Conservation (phyloP, 2,329 filamentous ascomycete species). For the Penicillium vulpinum region DNA sequence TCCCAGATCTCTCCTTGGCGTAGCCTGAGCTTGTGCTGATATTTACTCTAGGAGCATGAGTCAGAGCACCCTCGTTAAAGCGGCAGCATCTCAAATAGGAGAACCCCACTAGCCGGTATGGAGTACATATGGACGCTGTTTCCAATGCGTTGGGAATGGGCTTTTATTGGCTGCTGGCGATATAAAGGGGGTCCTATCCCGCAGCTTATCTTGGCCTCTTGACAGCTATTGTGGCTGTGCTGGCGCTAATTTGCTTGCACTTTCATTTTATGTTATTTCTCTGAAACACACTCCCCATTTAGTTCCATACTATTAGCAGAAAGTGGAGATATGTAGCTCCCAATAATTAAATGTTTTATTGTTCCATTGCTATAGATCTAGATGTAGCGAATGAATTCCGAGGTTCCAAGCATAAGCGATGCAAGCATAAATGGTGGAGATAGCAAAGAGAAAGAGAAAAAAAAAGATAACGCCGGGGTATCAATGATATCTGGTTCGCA, state of each 20-base stretch:
- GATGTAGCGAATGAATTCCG: neutral
- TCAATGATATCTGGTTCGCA: neutral
- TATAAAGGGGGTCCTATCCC: conserved; percentile 2
- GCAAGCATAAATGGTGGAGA: neutral
- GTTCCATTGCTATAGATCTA: neutral
- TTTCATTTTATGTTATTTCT: neutral
- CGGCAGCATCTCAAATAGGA: no score
- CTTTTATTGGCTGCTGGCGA: neutral
- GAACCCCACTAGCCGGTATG: no score
- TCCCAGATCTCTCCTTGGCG: no score
- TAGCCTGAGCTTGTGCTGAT: no score
- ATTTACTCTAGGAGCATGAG: no score
- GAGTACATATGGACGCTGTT: no score
- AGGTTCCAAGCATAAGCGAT: neutral
- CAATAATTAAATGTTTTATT: neutral
- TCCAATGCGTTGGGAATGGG: neutral
- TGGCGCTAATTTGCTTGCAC: neutral
- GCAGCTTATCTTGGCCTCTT: conserved; percentile 5
- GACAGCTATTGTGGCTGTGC: conserved; percentile 10
- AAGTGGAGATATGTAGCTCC: neutral
- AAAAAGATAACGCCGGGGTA: neutral
- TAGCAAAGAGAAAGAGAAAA: neutral
- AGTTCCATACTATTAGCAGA: neutral
- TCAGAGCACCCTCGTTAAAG: no score
- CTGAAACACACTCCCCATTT: neutral